Evolutionary conservation across 2,329 filamentous ascomycete species (phyloP).

Genomic region (Cryphonectria nitschkei): DNA sequence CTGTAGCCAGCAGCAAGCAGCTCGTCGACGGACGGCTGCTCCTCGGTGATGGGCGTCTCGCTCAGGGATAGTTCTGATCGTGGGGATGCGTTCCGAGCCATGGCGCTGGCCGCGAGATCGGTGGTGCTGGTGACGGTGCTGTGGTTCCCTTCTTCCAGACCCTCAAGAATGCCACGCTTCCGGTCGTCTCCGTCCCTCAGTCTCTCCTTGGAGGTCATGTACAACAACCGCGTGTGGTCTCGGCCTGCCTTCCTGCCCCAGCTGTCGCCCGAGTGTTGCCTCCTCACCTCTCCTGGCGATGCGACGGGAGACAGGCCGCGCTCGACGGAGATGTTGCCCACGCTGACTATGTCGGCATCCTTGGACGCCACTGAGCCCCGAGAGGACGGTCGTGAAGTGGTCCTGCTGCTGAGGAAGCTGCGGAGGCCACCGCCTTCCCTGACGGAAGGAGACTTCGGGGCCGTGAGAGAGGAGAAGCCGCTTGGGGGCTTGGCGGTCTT

Average conservation of each 20-base stretch:
- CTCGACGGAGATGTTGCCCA: slow-evolving; percentile 68
- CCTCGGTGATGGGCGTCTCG: slow-evolving; percentile 60
- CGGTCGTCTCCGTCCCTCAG: slow-evolving; percentile 67
- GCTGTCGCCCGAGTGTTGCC: slow-evolving; percentile 61
- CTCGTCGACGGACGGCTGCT: slow-evolving; percentile 43
- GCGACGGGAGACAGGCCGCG: slow-evolving; percentile 47
- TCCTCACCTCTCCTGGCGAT: slow-evolving; percentile 53
- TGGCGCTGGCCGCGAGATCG: slow-evolving; percentile 34
- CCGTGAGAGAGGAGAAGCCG: slow-evolving; percentile 73
- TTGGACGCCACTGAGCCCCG: slow-evolving; percentile 51
- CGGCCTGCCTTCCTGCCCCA: slow-evolving; percentile 63
- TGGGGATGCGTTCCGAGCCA: slow-evolving; percentile 28
- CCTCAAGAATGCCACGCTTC: slow-evolving; percentile 54
- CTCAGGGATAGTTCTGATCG: slow-evolving; percentile 55
- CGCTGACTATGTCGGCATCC: slow-evolving; percentile 63
- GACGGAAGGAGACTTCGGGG: slow-evolving; percentile 55
- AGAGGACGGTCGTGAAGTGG: slow-evolving; percentile 61
- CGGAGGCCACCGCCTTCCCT: slow-evolving; percentile 56
- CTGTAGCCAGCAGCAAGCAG: slow-evolving; percentile 29
- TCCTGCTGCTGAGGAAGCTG: slow-evolving; percentile 58
- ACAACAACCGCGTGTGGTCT: slow-evolving; percentile 64
- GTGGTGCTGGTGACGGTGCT: slow-evolving; percentile 34
- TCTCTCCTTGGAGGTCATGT: slow-evolving; percentile 73
- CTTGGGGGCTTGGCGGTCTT: slow-evolving; percentile 82
- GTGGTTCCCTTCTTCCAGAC: slow-evolving; percentile 36